Evolutionary conservation across 345 rosid genomes (phyloP).

Genomic region (Lepidium didymum): DNA sequence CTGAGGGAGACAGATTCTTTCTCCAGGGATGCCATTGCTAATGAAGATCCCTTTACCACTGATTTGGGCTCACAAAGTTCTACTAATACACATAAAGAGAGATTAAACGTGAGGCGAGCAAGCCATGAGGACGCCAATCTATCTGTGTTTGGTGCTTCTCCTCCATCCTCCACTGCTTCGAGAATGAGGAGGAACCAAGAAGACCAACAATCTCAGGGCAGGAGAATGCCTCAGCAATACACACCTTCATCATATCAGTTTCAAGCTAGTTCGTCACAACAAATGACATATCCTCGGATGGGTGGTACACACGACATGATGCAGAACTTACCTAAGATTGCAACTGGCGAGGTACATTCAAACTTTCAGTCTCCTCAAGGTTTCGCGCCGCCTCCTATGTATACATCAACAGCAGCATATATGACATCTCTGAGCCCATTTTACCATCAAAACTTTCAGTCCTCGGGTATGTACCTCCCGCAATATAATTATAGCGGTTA

Average conservation of each 20-base stretch:
- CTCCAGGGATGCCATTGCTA: conserved; percentile 38
- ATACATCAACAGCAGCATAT: conserved; percentile 58
- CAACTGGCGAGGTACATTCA: conserved; percentile 51
- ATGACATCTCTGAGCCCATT: conserved; percentile 59
- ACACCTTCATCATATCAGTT: conserved; percentile 37
- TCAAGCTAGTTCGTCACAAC: conserved; percentile 39
- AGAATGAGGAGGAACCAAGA: conserved; percentile 44
- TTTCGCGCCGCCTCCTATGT: conserved; percentile 48
- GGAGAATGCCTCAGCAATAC: conserved; percentile 38
- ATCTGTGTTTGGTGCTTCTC: conserved; percentile 31
- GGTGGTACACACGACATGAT: conserved; percentile 37
- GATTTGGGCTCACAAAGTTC: conserved; percentile 33
- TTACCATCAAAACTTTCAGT: conserved; percentile 63
- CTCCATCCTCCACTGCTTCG: conserved; percentile 31
- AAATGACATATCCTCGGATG: conserved; percentile 38
- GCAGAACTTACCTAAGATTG: conserved; percentile 39
- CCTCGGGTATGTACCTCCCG: conserved; percentile 58
- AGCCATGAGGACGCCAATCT: conserved; percentile 36
- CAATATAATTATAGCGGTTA: conserved; percentile 57
- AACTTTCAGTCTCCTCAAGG: conserved; percentile 54
- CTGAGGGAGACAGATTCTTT: conserved; percentile 40
- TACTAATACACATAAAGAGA: conserved; percentile 31
- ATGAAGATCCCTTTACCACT: conserved; percentile 34
- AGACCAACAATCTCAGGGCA: conserved; percentile 50
- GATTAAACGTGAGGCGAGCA: conserved; percentile 27